phyloP scores from a whole-genome alignment of 306 rosid genomes.

The Senna tora region DNA sequence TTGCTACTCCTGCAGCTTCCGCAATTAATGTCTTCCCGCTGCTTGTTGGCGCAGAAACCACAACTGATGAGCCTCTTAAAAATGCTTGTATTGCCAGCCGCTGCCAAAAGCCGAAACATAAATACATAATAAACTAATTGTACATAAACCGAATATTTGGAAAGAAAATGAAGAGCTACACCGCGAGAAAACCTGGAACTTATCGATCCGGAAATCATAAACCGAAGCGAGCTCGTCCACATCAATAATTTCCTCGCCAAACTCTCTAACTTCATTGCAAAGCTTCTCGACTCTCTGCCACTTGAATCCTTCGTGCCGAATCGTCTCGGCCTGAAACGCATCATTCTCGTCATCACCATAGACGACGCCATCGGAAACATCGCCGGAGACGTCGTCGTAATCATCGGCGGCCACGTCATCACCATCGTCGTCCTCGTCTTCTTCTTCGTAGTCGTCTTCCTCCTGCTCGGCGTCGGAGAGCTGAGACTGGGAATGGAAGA shows the following conservation, averaged over 20 bases:
- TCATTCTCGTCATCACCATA: conserved; percentile 61
- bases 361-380: conserved; percentile 47
- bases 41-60: conserved; percentile 97
- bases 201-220: conserved; percentile 86
- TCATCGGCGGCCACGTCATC: conserved; percentile 64
- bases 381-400: conserved; percentile 66
- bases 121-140: conserved; percentile 11
- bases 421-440: conserved; percentile 51
- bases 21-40: conserved; percentile 97
- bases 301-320: conserved; percentile 56
- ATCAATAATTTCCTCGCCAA: conserved; percentile 77
- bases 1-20: conserved; percentile 90
- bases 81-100: conserved; percentile 85
- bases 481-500: conserved; percentile 43
- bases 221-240: conserved; percentile 77
- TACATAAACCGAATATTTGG: not conserved
- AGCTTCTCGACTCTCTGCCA: conserved; percentile 95
- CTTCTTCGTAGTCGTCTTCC: conserved; percentile 41
- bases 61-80: conserved; percentile 89
- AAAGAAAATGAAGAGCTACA: not conserved
- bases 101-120: conserved; percentile 40
- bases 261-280: conserved; percentile 66
- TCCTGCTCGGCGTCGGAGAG: conserved; percentile 64
- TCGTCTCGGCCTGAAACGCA: conserved; percentile 19
- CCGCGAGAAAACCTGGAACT: conserved; percentile 68